Conservation (phyloP, 2,329 filamentous ascomycete genomes). For the Pseudopithomyces maydicus region DNA sequence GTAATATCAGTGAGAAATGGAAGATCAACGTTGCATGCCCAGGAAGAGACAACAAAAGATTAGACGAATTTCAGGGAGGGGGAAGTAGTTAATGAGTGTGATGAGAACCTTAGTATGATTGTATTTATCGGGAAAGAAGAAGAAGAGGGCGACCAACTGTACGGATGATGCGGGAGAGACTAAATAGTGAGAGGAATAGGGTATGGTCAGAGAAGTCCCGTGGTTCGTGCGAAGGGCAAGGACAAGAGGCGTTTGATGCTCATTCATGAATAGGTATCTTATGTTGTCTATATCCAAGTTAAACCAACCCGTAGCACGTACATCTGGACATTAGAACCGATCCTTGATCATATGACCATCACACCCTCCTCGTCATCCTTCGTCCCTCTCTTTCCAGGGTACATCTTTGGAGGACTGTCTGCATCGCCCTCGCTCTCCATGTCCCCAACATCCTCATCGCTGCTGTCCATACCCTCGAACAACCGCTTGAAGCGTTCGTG, state of each 20-base stretch:
- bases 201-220: no score
- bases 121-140: neutral
- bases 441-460: slow-evolving; percentile 30
- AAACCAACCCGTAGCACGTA: neutral
- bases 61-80: neutral
- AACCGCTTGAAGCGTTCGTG: slow-evolving; percentile 39
- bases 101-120: neutral
- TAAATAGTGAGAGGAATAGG: no score
- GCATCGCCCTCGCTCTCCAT: slow-evolving; percentile 8
- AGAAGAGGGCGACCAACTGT: neutral
- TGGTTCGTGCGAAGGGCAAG: no score
- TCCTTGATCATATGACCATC: neutral
- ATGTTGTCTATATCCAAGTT: neutral
- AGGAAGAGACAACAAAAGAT: neutral
- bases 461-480: slow-evolving; percentile 41
- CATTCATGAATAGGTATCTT: neutral
- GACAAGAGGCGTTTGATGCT: neutral
- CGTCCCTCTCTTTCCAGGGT: slow-evolving; percentile 12
- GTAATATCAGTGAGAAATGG: neutral
- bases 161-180: no score
- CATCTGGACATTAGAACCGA: neutral
- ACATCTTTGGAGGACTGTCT: slow-evolving; percentile 7
- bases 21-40: neutral
- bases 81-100: neutral
- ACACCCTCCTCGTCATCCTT: slow-evolving; percentile 4